Conservation (phyloP, 73 alveolate species). For the Paramecium sonneborni region DNA sequence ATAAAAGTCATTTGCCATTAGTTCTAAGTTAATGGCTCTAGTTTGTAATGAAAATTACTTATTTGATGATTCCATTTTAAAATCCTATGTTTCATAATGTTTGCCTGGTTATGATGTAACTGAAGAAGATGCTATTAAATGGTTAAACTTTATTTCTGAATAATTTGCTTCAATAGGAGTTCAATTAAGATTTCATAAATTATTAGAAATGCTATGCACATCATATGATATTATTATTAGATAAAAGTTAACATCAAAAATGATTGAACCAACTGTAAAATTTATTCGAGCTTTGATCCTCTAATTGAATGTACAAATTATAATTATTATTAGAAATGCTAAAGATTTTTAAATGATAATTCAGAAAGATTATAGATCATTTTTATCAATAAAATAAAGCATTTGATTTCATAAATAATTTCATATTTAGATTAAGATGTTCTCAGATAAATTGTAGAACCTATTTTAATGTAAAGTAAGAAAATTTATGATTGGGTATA, state of each 20-base stretch:
- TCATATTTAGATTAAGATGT: background rate
- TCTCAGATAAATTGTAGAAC: background rate
- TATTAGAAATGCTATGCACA: background rate
- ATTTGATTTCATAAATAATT: background rate
- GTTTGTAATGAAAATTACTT: background rate
- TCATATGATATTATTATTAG: background rate
- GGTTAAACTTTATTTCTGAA: constrained; percentile 1
- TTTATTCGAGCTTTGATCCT: background rate
- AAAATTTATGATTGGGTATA: background rate
- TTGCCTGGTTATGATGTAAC: background rate
- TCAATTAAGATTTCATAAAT: background rate
- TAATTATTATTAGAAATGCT: background rate
- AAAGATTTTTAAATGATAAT: background rate
- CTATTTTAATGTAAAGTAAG: background rate
- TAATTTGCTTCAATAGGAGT: constrained; percentile 8
- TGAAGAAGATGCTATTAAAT: background rate
- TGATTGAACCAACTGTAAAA: background rate
- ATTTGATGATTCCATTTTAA: background rate
- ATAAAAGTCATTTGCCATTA: background rate
- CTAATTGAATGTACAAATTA: background rate
- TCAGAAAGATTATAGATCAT: background rate
- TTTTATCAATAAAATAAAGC: background rate
- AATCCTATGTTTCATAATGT: background rate
- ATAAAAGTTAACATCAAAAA: background rate
- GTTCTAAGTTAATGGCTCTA: background rate